A percentile compares a stretch with the other conserved stretches of the same genome.
These are phyloP conservation scores for Phyllosticta citribraziliensis DNA, from an alignment of 2,329 filamentous ascomycete species.

Conservation along the genomic window DNA sequence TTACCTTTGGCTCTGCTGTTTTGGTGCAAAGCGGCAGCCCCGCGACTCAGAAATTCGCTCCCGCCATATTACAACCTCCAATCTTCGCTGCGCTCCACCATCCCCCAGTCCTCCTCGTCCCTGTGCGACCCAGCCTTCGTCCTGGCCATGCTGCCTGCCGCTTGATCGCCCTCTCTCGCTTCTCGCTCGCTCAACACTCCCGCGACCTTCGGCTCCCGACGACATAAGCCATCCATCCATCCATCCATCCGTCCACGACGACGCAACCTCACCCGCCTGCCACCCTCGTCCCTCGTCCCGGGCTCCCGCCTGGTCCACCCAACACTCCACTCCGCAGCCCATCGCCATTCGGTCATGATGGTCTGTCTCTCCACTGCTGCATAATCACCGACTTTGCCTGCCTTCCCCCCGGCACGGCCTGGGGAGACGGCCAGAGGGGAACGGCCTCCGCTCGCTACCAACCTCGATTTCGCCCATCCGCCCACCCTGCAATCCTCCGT, in stretches of 20 bases:
- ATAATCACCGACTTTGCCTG: slow-evolving; percentile 22
- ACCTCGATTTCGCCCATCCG: neutral
- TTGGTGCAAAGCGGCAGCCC: neutral
- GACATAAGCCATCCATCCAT: neutral
- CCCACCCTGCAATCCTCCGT: neutral
- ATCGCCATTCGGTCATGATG: slow-evolving; percentile 19
- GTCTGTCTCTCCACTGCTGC: slow-evolving; percentile 19
- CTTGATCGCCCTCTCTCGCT: neutral
- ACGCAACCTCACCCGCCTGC: neutral
- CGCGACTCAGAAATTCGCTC: neutral
- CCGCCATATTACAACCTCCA: neutral
- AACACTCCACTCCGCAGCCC: neutral
- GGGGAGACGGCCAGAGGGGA: slow-evolving; percentile 10
- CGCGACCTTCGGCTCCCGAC: neutral
- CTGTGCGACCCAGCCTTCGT: neutral
- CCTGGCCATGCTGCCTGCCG: neutral
- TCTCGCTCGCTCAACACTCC: neutral
- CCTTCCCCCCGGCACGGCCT: slow-evolving; percentile 20
- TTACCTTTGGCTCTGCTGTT: neutral
- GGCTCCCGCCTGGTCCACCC: neutral
- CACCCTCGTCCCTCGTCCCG: neutral
- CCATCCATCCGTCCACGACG: neutral
- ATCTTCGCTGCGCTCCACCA: neutral
- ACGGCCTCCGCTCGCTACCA: slow-evolving; percentile 1
- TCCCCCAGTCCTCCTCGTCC: neutral